A percentile compares a stretch with the other conserved stretches of the same genome.
phyloP scores from a whole-genome alignment of 108 stramenopile genomes.

The Epithemia pelagica region DNA sequence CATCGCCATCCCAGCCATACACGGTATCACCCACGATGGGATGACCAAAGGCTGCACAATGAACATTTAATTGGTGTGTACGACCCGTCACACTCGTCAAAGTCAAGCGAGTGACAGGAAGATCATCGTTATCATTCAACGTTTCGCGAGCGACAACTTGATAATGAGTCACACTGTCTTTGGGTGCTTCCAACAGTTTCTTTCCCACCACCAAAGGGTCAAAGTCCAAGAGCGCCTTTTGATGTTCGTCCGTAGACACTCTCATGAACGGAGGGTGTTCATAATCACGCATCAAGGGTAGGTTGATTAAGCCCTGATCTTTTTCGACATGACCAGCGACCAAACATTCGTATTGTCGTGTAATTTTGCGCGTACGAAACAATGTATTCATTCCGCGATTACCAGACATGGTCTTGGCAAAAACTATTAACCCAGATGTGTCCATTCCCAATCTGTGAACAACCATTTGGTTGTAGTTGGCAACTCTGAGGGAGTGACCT shows the following conservation, averaged over 20 bases:
- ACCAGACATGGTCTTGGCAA: constrained; percentile 56
- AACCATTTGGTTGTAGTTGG: constrained; percentile 61
- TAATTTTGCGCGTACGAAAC: constrained; percentile 69
- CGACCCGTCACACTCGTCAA: constrained; percentile 71
- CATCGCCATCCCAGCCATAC: constrained; percentile 74
- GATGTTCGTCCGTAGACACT: constrained; percentile 72
- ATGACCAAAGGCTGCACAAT: constrained; percentile 82
- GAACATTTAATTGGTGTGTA: constrained; percentile 84
- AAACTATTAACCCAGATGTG: constrained; percentile 71
- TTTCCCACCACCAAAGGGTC: constrained; percentile 42
- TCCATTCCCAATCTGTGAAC: constrained; percentile 82
- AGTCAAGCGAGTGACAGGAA: constrained; percentile 64
- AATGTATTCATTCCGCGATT: constrained; percentile 53
- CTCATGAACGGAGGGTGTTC: constrained; percentile 76
- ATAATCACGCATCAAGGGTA: constrained; percentile 75
- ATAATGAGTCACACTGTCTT: constrained; percentile 64
- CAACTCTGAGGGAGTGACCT: constrained; percentile 23
- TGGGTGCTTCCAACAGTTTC: constrained; percentile 66
- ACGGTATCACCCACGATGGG: constrained; percentile 80
- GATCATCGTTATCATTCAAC: constrained; percentile 16
- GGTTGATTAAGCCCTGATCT: constrained; percentile 53
- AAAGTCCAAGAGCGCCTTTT: constrained; percentile 53
- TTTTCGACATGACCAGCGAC: constrained; percentile 61
- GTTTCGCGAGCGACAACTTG: constrained; percentile 54
- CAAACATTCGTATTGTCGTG: constrained; percentile 68